These are phyloP conservation scores for Amanita phalloides DNA, from an alignment of 768 basidiomycete species.

Conservation along the genomic window DNA sequence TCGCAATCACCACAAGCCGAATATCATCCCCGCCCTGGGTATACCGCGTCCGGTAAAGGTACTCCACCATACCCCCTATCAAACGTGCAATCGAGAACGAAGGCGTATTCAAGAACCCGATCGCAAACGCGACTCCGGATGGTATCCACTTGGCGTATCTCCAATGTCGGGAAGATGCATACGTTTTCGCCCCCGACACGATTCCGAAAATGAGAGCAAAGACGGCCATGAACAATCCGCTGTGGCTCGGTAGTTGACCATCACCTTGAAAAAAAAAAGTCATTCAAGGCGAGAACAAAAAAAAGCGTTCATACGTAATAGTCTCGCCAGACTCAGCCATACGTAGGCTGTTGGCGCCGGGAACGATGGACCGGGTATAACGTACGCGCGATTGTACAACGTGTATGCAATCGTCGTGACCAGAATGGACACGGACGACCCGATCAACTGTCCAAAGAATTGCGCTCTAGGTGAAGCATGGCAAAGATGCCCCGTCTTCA, in stretches of 20 bases:
- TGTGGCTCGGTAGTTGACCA: conserved; percentile 72
- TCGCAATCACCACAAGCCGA: conserved; percentile 76
- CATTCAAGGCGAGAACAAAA: conserved; percentile 8
- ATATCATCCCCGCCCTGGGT: conserved; percentile 52
- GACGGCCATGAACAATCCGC: conserved; percentile 63
- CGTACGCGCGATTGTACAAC: conserved; percentile 80
- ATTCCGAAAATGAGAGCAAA: conserved; percentile 67
- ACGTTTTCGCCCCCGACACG: conserved; percentile 57
- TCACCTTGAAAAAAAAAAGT: conserved; percentile 42
- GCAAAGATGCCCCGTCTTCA: conserved; percentile 94
- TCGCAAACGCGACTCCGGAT: conserved; percentile 90
- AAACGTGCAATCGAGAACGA: conserved; percentile 89
- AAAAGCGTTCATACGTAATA: conserved; percentile 39
- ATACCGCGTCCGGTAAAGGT: conserved; percentile 46
- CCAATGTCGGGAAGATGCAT: conserved; percentile 34
- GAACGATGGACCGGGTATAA: conserved; percentile 90
- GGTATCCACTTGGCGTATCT: conserved; percentile 73
- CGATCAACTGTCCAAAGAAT: conserved; percentile 90
- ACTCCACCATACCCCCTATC: conserved; percentile 78
- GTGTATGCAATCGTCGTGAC: conserved; percentile 83
- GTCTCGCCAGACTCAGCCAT: conserved; percentile 72
- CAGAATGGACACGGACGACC: conserved; percentile 78
- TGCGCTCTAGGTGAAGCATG: conserved; percentile 88
- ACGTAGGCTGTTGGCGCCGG: conserved; percentile 94
- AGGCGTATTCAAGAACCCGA: conserved; percentile 93